phyloP scores from a whole-genome alignment of 208 protist species.

The Leishmania tarentolae region DNA sequence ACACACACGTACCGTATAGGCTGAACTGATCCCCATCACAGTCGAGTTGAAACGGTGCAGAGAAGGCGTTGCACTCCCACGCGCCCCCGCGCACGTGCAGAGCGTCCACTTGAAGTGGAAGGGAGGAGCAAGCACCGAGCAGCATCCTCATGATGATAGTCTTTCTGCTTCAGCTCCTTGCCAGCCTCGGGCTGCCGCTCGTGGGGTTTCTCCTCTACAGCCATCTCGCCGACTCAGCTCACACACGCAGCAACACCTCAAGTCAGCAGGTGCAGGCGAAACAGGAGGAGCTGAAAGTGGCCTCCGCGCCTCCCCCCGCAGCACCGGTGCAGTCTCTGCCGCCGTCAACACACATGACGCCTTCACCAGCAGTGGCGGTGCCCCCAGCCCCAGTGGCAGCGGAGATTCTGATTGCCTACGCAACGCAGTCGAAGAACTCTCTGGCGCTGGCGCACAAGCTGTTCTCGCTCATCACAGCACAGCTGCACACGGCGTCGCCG shows the following conservation, averaged over 20 bases:
- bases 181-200: slow-evolving; percentile 17
- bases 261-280: slow-evolving; percentile 9
- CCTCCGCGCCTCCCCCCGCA: not conserved
- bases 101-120: not conserved
- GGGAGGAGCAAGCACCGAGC: not conserved
- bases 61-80: not conserved
- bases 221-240: slow-evolving; percentile 10
- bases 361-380: not conserved
- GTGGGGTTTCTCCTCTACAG: slow-evolving; percentile 23
- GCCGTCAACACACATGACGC: not conserved
- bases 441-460: slow-evolving; percentile 69
- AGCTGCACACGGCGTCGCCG: slow-evolving; percentile 18
- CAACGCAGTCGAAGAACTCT: slow-evolving; percentile 60
- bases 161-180: slow-evolving; percentile 24
- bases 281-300: slow-evolving; percentile 7
- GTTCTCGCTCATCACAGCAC: slow-evolving; percentile 36
- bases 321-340: not conserved
- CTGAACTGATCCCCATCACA: not conserved
- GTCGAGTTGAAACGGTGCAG: not conserved
- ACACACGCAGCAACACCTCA: slow-evolving; percentile 4
- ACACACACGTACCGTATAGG: not conserved
- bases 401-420: slow-evolving; percentile 73
- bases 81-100: not conserved
- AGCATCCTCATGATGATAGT: slow-evolving; percentile 7
- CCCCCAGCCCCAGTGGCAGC: not conserved